Base-by-base conservation (phyloP, 192 early-diverging fungal genomes). In the Martensiomyces pterosporus region DNA sequence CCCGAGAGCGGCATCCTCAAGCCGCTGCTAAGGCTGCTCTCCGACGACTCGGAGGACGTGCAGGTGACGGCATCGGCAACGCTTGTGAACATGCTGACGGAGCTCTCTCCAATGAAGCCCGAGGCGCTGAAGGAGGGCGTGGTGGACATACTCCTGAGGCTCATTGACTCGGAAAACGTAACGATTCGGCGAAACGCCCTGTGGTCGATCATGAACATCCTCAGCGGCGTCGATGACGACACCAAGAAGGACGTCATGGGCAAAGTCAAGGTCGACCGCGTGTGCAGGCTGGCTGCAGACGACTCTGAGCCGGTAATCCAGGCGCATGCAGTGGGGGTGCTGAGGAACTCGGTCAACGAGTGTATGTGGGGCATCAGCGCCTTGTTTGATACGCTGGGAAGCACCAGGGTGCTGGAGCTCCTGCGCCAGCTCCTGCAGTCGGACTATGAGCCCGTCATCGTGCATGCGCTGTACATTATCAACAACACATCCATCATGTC, bases 171-270 rank as follows among this genome's bases (percentile, higher is more conserved):
- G 0, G 22, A 26, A 21, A 46, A 23, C 33, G 21, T 49, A 7
- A 35, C 44, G 10, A 36, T 73, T 19, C 54, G 69, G 4, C 57
- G 62, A 34, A 73, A 73, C 34, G 69, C 57, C 14, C 50, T 73
- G 49, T 73, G 69, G 69, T 51, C 61, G 23, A 47, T 73, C 25
- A 56, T 61, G 29, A 73, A 73, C 38, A 19, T 65, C 25, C 62
- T 73, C 18, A 39, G 56, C 19, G 35, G 25, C 5, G 23, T 56
- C 9, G 63, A 73, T 22, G 69, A 73, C 42, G 69, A 57, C 41
- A 65, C 53, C 15, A 40, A 57, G 23, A 50, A 26, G 19, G 57
- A 52, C 12, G 52, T 73, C 10, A 44, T 65, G 3, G 53, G 36
- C 10, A 53, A 50, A 21, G 45, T 73, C 23, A 52, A 52, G 12